phyloP scores from a whole-genome alignment of 208 protist genomes.

The Herpetomonas tarakana region DNA sequence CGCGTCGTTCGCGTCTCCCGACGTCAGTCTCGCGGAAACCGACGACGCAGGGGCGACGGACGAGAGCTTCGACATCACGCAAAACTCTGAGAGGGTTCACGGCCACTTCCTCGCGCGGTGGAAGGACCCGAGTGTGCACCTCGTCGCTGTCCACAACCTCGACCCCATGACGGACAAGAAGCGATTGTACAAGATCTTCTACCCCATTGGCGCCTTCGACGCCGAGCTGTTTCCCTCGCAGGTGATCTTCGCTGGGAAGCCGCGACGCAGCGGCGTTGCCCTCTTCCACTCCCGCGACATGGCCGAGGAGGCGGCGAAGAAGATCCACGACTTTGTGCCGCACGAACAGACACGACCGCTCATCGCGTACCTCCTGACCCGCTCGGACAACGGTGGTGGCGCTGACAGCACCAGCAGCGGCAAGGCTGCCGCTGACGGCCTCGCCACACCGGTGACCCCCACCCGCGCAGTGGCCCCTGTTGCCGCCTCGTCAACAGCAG shows the following conservation, averaged over 20 bases:
- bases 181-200: slow-evolving; percentile 62
- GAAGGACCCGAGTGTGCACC: slow-evolving; percentile 25
- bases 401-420: background rate
- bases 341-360: slow-evolving; percentile 50
- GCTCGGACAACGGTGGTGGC: background rate
- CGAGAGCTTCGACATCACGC: background rate
- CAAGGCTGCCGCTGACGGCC: background rate
- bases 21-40: too few species aligned
- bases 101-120: slow-evolving; percentile 47
- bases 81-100: slow-evolving; percentile 43
- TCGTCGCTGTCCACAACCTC: slow-evolving; percentile 74
- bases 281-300: slow-evolving; percentile 53
- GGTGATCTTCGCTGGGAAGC: slow-evolving; percentile 40
- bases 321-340: slow-evolving; percentile 60
- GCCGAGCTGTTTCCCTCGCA: slow-evolving; percentile 41
- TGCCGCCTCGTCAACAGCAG: background rate
- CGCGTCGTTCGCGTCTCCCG: too few species aligned
- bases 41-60: slow-evolving; percentile 7
- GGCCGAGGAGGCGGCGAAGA: slow-evolving; percentile 62
- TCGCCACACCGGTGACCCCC: background rate
- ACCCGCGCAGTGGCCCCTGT: background rate
- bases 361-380: slow-evolving; percentile 41
- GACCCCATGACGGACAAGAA: slow-evolving; percentile 33
- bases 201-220: slow-evolving; percentile 60
- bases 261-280: slow-evolving; percentile 55